Base-by-base conservation (phyloP, 352 stramenopile species). In the Globisporangium nunn region DNA sequence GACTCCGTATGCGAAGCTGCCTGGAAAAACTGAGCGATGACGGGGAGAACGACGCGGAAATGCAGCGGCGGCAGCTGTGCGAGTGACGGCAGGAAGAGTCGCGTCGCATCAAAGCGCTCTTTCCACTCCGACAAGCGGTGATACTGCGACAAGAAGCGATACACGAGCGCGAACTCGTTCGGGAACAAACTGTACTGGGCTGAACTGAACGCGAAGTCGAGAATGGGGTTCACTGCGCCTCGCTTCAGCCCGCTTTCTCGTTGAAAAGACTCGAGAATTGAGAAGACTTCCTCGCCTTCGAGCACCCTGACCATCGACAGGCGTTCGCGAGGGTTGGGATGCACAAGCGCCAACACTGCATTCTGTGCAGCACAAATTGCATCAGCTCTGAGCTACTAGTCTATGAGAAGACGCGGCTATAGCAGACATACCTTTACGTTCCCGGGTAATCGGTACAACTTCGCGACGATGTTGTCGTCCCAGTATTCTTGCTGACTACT, bases 21-120 rank as follows among this genome's bases (percentile, higher is more conserved):
- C 45, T 77, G 70, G 54, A 89, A 88, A 46, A 88, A 85, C 10
- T 63, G 70, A 6, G 72, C 37, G 6, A 91, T 51, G 4, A 85
- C 74, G 0, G 81, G 77, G 45, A 88, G 58, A 2, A 71, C 57
- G 6, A 87, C 59, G 28, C 68, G 63, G 58, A 88, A 85, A 6
- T 72, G 30, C 6, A 71, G 56, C 52, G 73, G 58, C 0, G 75
- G 68, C 12, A 91, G 70, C n/a, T 61, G 58, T 3, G 65, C 51
- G 4, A 91, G 49, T 0, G 62, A 68, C 3, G 68, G 63, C 30
- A 91, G 46, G 14, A 76, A 52, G 8, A 64, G 58, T 10, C 63
- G 67, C 23, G 62, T 61, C 0, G 59, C 54, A 7, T 66, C 62
- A 31, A 89, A 78, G 4, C 69, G 67, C 30, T 83, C 58, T 29